These are phyloP conservation scores for Zygosaccharomyces siamensis DNA, from an alignment of 805 yeast species.

Conservation along the genomic window DNA sequence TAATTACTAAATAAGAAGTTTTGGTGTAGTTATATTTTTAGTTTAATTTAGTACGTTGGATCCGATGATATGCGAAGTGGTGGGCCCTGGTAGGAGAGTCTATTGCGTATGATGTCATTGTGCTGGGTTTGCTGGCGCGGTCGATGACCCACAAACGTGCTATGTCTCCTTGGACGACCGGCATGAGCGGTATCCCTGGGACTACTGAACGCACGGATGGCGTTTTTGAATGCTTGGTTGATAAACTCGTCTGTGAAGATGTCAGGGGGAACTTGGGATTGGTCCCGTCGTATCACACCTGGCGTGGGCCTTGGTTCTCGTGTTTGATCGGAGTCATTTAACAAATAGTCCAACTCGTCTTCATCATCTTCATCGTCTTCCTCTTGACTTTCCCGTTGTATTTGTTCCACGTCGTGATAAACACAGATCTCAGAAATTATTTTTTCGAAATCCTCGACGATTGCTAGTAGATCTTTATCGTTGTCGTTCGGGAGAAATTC, in stretches of 20 bases:
- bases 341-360: slow-evolving; percentile 25
- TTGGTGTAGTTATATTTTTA: slow-evolving; percentile 6
- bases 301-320: background rate
- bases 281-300: background rate
- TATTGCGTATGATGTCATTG: background rate
- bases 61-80: background rate
- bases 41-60: background rate
- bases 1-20: background rate
- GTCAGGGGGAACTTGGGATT: background rate
- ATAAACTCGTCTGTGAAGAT: slow-evolving; percentile 2
- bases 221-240: slow-evolving; percentile 22
- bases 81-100: background rate
- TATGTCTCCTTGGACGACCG: background rate
- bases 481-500: slow-evolving; percentile 26
- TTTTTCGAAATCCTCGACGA: slow-evolving; percentile 27
- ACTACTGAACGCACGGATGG: slow-evolving; percentile 15
- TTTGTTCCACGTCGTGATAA: slow-evolving; percentile 5
- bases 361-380: background rate
- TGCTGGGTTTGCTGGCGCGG: background rate
- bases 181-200: background rate
- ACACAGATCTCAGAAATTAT: slow-evolving; percentile 28
- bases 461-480: slow-evolving; percentile 8
- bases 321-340: slow-evolving; percentile 18
- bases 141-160: background rate
- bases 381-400: too few relatives aligned